Conservation (phyloP, 805 yeast genomes). For the Brettanomyces nanus region DNA sequence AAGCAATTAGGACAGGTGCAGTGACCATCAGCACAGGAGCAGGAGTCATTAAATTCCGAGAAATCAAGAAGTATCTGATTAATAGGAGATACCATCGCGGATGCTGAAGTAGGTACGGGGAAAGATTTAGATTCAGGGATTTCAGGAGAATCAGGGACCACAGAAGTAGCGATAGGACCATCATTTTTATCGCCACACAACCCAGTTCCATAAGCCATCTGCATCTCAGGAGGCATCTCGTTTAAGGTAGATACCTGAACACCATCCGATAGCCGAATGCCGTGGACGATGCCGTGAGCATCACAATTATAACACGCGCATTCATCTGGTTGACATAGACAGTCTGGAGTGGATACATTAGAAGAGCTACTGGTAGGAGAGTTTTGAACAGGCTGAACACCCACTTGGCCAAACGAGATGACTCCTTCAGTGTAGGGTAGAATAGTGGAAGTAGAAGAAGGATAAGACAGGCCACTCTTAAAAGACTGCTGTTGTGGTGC, state of each 20-base stretch:
- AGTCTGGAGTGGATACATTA: conserved; percentile 13
- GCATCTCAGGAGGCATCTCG: conserved; percentile 5
- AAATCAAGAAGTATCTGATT: conserved; percentile 9
- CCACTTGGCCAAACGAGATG: conserved; percentile 19
- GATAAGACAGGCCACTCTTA: background rate
- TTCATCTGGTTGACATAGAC: conserved; percentile 25
- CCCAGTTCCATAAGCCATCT: conserved; percentile 5
- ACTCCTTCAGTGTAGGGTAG: background rate
- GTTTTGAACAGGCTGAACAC: conserved; percentile 11
- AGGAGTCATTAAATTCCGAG: conserved; percentile 18
- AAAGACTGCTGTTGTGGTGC: background rate
- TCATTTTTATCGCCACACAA: too few relatives aligned
- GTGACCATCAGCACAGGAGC: conserved; percentile 25
- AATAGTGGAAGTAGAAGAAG: background rate
- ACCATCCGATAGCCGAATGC: conserved; percentile 24
- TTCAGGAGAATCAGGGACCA: too few relatives aligned
- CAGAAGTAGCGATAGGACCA: too few relatives aligned
- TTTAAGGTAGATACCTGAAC: conserved; percentile 11
- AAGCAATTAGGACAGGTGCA: conserved; percentile 26
- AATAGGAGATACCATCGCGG: background rate
- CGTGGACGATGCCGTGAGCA: conserved; percentile 25
- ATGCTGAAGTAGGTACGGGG: background rate
- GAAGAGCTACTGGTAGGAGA: background rate
- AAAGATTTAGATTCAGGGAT: too few relatives aligned
- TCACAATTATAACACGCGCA: conserved; percentile 29